phyloP scores from a whole-genome alignment of 345 rosid genomes.

The rapeseed (Brassica napus) region DNA sequence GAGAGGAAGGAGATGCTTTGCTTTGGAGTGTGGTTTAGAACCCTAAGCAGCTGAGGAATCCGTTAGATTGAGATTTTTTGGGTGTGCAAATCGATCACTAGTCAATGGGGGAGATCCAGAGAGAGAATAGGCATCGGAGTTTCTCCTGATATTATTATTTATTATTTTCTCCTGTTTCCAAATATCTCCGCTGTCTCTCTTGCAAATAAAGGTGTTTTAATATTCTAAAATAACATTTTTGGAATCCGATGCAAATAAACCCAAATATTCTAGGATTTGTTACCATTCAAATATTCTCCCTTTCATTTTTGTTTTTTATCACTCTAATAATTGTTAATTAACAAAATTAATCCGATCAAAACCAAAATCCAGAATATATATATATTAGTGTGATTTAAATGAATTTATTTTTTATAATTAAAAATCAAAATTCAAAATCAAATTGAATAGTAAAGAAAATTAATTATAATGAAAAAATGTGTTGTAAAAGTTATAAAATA shows the following conservation, averaged over 20 bases:
- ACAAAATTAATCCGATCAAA: too few relatives aligned
- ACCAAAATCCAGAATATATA: too few relatives aligned
- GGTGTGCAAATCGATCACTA: slow-evolving; percentile 16
- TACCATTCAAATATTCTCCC: neutral
- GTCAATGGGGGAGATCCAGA: slow-evolving; percentile 41
- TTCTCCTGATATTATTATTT: neutral
- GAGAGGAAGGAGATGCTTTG: neutral
- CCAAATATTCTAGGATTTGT: neutral
- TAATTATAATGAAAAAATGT: too few relatives aligned
- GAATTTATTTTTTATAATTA: too few relatives aligned
- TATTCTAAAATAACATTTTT: neutral
- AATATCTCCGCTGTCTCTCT: neutral
- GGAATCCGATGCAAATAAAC: neutral
- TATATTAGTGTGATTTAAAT: too few relatives aligned
- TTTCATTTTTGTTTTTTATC: too few relatives aligned
- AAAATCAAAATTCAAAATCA: too few relatives aligned
- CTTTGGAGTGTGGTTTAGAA: slow-evolving; percentile 50
- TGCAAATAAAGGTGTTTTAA: neutral
- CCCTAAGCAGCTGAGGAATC: neutral
- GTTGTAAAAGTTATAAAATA: too few relatives aligned
- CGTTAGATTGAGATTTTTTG: slow-evolving; percentile 14
- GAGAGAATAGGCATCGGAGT: slow-evolving; percentile 11
- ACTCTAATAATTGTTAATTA: too few relatives aligned
- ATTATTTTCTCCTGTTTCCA: neutral
- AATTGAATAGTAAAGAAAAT: too few relatives aligned